Base-by-base conservation (phyloP, 352 stramenopile genomes). In the Globisporangium spiculum region DNA sequence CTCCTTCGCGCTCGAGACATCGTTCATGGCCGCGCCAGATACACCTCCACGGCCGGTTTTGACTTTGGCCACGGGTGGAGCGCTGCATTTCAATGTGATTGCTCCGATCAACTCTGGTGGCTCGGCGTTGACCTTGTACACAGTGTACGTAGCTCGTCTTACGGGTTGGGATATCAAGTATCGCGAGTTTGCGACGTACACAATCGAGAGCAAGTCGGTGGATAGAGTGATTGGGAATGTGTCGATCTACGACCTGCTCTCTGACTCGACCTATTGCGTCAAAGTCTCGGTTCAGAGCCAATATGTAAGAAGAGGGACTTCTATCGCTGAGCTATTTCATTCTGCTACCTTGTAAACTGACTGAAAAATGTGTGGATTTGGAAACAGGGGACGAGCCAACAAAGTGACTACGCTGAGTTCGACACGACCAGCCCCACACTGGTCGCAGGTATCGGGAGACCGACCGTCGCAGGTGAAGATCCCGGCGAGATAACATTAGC, bases 71-170 rank as follows among this genome's bases (percentile, higher is more conserved):
- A 89, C 78, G 5, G 82, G 82, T 41, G 82, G 82, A 18, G 69
- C 80, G 6, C 50, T 89, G 16, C 59, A 78, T 56, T 53, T 90
- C 9, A 58, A 66, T 8, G 44, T 90, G 4, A 4, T 76, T 14
- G 72, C 73, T 20, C 77, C 82, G 22, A 4, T 75, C 3, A 71
- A 90, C 26, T 76, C 76, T 41, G 82, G 82, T 26, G 82, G 82
- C 1, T 63, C 57, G 0, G 20, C 63, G 2, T 61, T 86, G 10
- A 69, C 34, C 9, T 36, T 22, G 0, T 87, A 77, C 59, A 63
- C 20, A 0, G 41, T 90, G 16, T 73, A 72, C 38, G 75, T 83
- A 48, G 75, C 67, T 10, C 79, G 69, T 16, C 53, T 67, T 4
- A 77, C 63, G 1, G 75, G 66, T 26, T 62, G 62, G 20, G 24